These are phyloP conservation scores for Solidago caesia DNA, from an alignment of 129 eudicot species.

Conservation along the genomic window DNA sequence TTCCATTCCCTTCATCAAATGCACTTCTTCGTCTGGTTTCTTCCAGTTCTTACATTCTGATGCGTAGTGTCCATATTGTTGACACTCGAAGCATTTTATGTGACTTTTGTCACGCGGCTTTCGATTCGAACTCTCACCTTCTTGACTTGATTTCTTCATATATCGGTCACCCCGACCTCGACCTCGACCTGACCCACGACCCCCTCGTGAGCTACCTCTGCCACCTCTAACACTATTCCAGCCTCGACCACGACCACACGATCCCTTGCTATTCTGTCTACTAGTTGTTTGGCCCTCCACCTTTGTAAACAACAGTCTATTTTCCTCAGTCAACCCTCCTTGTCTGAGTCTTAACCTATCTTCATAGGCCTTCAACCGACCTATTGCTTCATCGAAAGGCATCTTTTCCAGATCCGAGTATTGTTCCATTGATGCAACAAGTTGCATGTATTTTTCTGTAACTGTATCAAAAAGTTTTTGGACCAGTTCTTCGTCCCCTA, in stretches of 20 bases:
- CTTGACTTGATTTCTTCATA: neutral
- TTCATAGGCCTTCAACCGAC: constrained; percentile 5
- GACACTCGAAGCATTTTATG: neutral
- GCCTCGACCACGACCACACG: neutral
- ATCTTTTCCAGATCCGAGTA: neutral
- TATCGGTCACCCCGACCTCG: constrained; percentile 4
- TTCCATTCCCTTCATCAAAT: neutral
- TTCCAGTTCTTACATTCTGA: neutral
- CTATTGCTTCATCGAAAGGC: constrained; percentile 6
- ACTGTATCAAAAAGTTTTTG: neutral
- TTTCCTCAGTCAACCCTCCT: neutral
- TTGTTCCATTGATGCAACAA: too few relatives aligned
- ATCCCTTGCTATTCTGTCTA: neutral
- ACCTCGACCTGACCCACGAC: constrained; percentile 2
- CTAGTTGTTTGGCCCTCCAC: neutral
- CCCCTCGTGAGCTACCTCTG: neutral
- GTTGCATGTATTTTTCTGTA: neutral
- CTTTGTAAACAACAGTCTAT: neutral
- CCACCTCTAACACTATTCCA: neutral
- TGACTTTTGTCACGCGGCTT: too few relatives aligned
- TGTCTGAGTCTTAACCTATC: neutral
- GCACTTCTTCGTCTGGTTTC: neutral
- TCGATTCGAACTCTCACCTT: neutral
- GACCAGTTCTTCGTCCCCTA: too few relatives aligned
- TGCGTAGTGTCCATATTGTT: neutral